Percentiles rank a stretch among this genome's conserved stretches.
These are phyloP conservation scores for Boletus coccyginus DNA, from an alignment of 768 basidiomycete species.

Conservation along the genomic window DNA sequence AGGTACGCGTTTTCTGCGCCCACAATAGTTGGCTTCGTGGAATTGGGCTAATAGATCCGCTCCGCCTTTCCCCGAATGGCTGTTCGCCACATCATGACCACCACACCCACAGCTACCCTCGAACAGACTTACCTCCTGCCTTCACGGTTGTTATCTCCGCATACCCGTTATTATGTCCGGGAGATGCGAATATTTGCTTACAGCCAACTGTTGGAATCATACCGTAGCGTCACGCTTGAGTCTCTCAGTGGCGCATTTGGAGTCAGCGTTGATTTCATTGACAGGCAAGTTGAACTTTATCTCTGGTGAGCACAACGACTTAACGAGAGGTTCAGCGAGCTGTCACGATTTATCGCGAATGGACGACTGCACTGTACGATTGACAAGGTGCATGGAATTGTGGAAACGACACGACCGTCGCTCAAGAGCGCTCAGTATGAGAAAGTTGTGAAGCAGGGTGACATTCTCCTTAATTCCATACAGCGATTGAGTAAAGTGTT, in stretches of 20 bases:
- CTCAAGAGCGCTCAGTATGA: constrained; percentile 88
- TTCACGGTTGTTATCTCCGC: constrained; percentile 80
- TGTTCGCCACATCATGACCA: not conserved
- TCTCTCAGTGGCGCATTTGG: constrained; percentile 87
- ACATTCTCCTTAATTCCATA: constrained; percentile 82
- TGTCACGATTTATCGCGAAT: constrained; percentile 88
- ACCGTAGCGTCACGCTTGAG: constrained; percentile 84
- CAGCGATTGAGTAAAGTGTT: constrained; percentile 91
- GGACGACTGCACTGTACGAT: constrained; percentile 85
- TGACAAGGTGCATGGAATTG: constrained; percentile 92
- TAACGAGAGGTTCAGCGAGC: constrained; percentile 55
- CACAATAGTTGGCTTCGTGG: not conserved
- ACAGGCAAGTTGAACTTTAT: constrained; percentile 54
- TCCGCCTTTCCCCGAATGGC: not conserved
- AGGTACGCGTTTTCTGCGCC: constrained; percentile 42
- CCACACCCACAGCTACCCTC: constrained; percentile 60
- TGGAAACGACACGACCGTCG: constrained; percentile 81
- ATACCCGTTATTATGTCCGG: constrained; percentile 86
- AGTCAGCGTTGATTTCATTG: constrained; percentile 83
- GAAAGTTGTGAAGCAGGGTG: constrained; percentile 87
- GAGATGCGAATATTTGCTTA: constrained; percentile 97
- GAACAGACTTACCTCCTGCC: constrained; percentile 88
- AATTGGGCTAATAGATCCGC: constrained; percentile 8
- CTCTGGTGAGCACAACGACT: not conserved
- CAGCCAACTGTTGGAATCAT: constrained; percentile 86